Conservation (phyloP, 176 grass and related monocot species). For the Puccinellia tenuiflora region DNA sequence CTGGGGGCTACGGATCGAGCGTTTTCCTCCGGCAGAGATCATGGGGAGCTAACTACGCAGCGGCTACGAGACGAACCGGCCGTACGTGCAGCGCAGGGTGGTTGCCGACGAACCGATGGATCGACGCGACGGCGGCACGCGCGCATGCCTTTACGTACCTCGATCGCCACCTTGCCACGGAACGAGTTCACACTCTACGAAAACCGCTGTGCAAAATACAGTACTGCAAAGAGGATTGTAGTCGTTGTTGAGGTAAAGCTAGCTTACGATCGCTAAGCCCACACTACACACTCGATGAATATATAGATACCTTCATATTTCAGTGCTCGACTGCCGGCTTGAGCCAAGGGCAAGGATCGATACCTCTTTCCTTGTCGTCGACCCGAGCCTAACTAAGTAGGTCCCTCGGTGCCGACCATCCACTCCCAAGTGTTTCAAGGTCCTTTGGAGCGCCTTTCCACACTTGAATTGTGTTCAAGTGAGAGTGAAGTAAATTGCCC, state of each 20-base stretch:
- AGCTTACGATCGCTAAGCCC: neutral
- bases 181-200: neutral
- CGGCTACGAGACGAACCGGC: neutral
- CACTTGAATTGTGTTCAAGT: no score
- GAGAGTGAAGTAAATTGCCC: no score
- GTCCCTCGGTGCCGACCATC: no score
- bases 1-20: neutral
- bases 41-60: no score
- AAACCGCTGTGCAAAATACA: neutral
- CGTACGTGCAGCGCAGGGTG: neutral
- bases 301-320: no score
- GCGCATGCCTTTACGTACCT: neutral
- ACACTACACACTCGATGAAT: no score
- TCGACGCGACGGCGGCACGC: neutral
- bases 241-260: neutral
- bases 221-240: neutral
- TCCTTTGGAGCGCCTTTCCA: no score
- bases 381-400: no score
- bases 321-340: no score
- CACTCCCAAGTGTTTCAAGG: no score
- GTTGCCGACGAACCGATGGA: neutral
- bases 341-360: no score
- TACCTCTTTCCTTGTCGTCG: no score
- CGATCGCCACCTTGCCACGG: neutral
- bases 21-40: neutral